Evolutionary conservation across 495 filamentous ascomycete species (phyloP).

Genomic region (Aspergillus affinis): DNA sequence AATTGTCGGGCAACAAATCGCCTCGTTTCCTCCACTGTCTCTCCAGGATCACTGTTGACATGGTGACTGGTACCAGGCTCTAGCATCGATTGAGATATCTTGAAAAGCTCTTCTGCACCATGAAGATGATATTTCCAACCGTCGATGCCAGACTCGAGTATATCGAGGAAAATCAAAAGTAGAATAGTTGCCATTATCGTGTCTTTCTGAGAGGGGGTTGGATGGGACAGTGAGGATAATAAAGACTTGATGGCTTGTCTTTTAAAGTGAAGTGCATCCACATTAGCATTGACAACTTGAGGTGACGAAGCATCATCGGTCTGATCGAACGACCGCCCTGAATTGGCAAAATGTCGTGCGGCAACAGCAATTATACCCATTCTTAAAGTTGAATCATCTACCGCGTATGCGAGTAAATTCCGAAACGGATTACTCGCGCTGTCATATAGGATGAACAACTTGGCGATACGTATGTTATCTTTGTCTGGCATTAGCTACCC

Average conservation of each 20-base stretch:
- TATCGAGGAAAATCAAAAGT: slow-evolving; percentile 57
- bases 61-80: slow-evolving; percentile 20
- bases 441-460: slow-evolving; percentile 56
- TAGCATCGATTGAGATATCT: slow-evolving; percentile 3
- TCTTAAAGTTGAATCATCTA: slow-evolving; percentile 46
- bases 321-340: slow-evolving; percentile 26
- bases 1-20: slow-evolving; percentile 32
- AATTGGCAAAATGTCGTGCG: slow-evolving; percentile 53
- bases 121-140: slow-evolving; percentile 56
- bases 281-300: slow-evolving; percentile 23
- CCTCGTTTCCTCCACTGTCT: slow-evolving; percentile 30
- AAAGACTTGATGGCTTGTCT: slow-evolving; percentile 49
- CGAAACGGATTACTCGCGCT: slow-evolving; percentile 55
- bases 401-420: slow-evolving; percentile 47
- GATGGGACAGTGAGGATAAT: slow-evolving; percentile 27
- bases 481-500: slow-evolving; percentile 5
- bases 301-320: slow-evolving; percentile 13
- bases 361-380: slow-evolving; percentile 54
- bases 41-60: slow-evolving; percentile 39
- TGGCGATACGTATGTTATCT: slow-evolving; percentile 55
- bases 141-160: slow-evolving; percentile 55
- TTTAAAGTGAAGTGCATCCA: slow-evolving; percentile 52
- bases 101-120: slow-evolving; percentile 32
- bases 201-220: slow-evolving; percentile 27
- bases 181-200: slow-evolving; percentile 50